Evolutionary conservation across 306 rosid genomes (phyloP).

Genomic region (Malus domestica): DNA sequence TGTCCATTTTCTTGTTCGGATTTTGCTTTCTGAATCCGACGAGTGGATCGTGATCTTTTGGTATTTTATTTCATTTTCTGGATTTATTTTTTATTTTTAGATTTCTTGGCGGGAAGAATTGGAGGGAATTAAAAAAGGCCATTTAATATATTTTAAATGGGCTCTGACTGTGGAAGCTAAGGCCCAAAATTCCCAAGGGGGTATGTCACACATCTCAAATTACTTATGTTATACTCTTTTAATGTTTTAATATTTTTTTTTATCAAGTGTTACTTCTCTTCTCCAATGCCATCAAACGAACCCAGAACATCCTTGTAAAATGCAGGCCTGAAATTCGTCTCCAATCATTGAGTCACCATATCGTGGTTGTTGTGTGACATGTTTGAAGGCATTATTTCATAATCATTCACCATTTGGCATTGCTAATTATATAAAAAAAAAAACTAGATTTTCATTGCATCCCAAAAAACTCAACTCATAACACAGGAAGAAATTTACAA

Average conservation of each 20-base stretch:
- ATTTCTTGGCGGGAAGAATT: neutral
- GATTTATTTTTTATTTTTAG: neutral
- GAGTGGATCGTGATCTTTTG: neutral
- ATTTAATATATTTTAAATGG: neutral
- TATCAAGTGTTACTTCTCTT: no score
- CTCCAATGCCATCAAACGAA: no score
- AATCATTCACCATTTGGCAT: no score
- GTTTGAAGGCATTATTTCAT: no score
- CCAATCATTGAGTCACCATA: fast-evolving
- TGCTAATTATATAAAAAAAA: no score
- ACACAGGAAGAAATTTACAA: neutral
- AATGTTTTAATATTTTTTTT: no score
- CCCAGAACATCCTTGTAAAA: fast-evolving
- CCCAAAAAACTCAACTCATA: neutral
- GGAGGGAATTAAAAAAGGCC: neutral
- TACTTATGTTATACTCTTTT: no score
- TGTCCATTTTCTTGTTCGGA: neutral
- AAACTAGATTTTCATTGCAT: neutral
- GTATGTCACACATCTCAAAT: no score
- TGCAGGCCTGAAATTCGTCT: fast-evolving
- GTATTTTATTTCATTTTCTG: neutral
- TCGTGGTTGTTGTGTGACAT: neutral
- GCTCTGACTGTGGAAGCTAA: neutral
- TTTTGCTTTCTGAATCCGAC: neutral
- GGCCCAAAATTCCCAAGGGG: neutral